Evolutionary conservation across 495 filamentous ascomycete genomes (phyloP), one percentile per base, ranked within the genome.

Genomic region (Neurospora sp.): DNA sequence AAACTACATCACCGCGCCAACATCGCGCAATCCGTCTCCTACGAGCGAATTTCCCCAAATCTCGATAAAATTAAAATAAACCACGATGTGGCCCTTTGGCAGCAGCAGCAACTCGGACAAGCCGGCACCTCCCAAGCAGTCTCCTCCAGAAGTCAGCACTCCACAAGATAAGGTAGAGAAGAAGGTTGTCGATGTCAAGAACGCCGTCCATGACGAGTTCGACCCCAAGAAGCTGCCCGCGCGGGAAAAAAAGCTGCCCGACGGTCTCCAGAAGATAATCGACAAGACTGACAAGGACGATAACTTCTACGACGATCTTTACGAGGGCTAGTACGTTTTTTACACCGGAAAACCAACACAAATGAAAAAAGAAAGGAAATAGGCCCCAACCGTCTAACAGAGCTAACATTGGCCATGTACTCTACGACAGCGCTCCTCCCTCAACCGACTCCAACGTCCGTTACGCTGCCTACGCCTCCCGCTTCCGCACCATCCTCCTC

Each of bases 381-480:
- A 18, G 14, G 54, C 11, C 14, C 54, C 54, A 9, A 66, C 12
- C 16, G 27, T 35, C 27, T 16, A 31, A 18, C 54, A 18, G 39
- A 38, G 60, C 73, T 72, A 37, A 76, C 73, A 27, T 20, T 72
- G 71, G 72, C 79, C 73, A 75, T 72, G 69, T 54, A 70, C 70
- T 76, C 27, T 39, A 49, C 60, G 54, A 40, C 75, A 97, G 94
- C 80, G 91, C 88, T 23, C 86, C 90, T 35, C 90, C 96, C 74
- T 91, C 93, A 8, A 98, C 94, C 54, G 92, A 97, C 70, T 91
- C 91, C 75, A 89, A 90, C 75, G 84, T 94, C 79, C 93, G 96
- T 76, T 99, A 97, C 82, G 96, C 95, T 70, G 96, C 93, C 77
- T 98, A 99, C 84, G 93, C 93, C 70, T 89, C 90, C 76, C 90